Conservation (phyloP, 1,284 basidiomycete species). For the Ceratobasidium sp. region DNA sequence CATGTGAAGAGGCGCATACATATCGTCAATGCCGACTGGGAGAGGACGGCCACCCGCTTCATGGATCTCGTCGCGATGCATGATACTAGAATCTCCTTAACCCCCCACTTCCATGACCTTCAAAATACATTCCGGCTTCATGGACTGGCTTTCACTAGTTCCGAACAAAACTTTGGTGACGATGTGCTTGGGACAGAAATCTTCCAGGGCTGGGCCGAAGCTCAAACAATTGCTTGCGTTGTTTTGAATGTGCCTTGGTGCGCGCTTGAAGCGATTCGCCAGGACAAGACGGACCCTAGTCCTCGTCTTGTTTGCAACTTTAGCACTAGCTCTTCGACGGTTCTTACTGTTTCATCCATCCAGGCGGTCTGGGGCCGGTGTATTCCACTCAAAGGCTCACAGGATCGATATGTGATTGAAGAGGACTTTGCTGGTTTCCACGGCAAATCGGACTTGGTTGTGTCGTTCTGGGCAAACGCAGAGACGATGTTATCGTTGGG, state of each 20-base stretch:
- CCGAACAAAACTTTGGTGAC: background rate
- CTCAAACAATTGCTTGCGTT: background rate
- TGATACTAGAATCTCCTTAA: background rate
- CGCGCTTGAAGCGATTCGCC: background rate
- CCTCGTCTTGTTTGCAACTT: conserved; percentile 10
- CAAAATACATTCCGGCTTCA: background rate
- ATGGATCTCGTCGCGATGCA: background rate
- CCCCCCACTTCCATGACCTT: background rate
- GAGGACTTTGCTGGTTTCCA: background rate
- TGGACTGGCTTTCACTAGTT: background rate
- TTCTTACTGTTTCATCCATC: background rate
- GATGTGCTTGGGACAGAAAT: background rate
- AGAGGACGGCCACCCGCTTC: background rate
- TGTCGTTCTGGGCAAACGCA: conserved; percentile 21
- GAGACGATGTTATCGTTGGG: background rate
- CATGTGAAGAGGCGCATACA: conserved; percentile 55
- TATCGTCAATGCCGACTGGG: conserved; percentile 50
- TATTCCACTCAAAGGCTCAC: background rate
- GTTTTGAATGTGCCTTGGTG: background rate
- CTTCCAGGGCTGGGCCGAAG: background rate
- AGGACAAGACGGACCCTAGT: background rate
- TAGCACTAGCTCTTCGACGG: background rate
- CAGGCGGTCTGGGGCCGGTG: conserved; percentile 5
- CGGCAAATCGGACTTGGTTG: conserved; percentile 9
- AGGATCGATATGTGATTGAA: background rate